A percentile compares a stretch with the other conserved stretches of the same genome.
Conservation (phyloP, 441 rosid species). For the Francoa sonchifolia region DNA sequence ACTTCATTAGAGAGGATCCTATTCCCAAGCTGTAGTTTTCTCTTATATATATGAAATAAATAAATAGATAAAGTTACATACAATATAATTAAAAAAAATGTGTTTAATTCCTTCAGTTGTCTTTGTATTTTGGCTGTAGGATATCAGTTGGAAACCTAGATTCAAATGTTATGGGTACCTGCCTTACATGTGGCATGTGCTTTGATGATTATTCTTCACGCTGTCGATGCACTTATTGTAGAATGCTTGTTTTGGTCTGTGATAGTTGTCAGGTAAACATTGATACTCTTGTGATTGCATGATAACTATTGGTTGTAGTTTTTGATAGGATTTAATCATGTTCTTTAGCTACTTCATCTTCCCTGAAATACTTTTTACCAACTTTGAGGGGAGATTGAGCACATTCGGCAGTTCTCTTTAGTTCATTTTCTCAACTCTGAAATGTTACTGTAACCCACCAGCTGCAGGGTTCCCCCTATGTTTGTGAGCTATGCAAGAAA, state of each 20-base stretch:
- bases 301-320: too few species aligned
- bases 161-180: constrained; percentile 40
- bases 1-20: too few species aligned
- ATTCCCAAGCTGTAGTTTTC: too few species aligned
- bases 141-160: constrained; percentile 80
- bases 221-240: constrained; percentile 58
- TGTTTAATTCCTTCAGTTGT: too few species aligned
- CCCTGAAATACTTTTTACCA: too few species aligned
- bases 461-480: constrained; percentile 37
- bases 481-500: constrained; percentile 72
- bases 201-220: constrained; percentile 82
- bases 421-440: constrained; percentile 9
- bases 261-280: constrained; percentile 50
- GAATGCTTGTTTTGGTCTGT: constrained; percentile 92
- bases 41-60: too few species aligned
- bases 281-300: too few species aligned
- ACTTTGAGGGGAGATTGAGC: too few species aligned
- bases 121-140: constrained; percentile 27
- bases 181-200: constrained; percentile 54
- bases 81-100: too few species aligned
- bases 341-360: neutral
- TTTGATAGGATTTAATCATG: too few species aligned
- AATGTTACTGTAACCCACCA: constrained; percentile 19
- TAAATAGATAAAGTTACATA: too few species aligned
- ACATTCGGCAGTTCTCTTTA: constrained; percentile 2